Percentiles rank a stretch among this genome's conserved stretches.
phyloP scores from a whole-genome alignment of 768 basidiomycete genomes.

The Phallus indusiatus region DNA sequence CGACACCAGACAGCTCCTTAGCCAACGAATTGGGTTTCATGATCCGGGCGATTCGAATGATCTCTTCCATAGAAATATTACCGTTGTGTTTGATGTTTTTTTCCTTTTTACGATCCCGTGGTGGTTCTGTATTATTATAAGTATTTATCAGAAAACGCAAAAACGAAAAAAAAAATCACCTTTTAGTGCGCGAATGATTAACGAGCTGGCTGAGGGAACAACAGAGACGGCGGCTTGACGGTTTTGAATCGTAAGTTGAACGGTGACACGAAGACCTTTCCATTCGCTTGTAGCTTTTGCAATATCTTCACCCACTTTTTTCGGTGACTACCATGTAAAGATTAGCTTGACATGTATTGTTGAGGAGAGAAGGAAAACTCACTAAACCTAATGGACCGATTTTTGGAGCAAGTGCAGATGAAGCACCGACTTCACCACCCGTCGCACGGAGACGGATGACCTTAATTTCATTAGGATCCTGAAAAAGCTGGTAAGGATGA shows the following conservation, averaged over 20 bases:
- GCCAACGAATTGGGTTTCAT: slow-evolving; percentile 93
- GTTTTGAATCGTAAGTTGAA: slow-evolving; percentile 99
- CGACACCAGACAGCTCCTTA: slow-evolving; percentile 80
- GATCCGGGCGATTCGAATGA: slow-evolving; percentile 90
- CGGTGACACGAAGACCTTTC: slow-evolving; percentile 99
- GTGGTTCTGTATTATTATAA: slow-evolving; percentile 60
- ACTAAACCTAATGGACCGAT: slow-evolving; percentile 99
- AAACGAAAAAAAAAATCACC: slow-evolving; percentile 42
- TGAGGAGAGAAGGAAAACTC: slow-evolving; percentile 24
- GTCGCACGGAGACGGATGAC: slow-evolving; percentile 98
- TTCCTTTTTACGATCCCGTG: slow-evolving; percentile 99
- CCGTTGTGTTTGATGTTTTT: slow-evolving; percentile 99
- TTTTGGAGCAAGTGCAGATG: slow-evolving; percentile 97
- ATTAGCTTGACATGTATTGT: neutral
- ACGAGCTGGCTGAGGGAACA: slow-evolving; percentile 89
- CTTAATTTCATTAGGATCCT: slow-evolving; percentile 98
- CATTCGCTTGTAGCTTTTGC: slow-evolving; percentile 96
- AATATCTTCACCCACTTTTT: slow-evolving; percentile 99
- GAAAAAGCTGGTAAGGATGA: neutral
- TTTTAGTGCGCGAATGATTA: slow-evolving; percentile 97
- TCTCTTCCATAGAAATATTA: slow-evolving; percentile 89
- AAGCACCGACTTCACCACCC: slow-evolving; percentile 99
- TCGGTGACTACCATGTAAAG: slow-evolving; percentile 66
- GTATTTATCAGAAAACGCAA: neutral
- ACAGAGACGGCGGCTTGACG: slow-evolving; percentile 96